phyloP scores from a whole-genome alignment of 306 rosid species.

The Canavalia gladiata region DNA sequence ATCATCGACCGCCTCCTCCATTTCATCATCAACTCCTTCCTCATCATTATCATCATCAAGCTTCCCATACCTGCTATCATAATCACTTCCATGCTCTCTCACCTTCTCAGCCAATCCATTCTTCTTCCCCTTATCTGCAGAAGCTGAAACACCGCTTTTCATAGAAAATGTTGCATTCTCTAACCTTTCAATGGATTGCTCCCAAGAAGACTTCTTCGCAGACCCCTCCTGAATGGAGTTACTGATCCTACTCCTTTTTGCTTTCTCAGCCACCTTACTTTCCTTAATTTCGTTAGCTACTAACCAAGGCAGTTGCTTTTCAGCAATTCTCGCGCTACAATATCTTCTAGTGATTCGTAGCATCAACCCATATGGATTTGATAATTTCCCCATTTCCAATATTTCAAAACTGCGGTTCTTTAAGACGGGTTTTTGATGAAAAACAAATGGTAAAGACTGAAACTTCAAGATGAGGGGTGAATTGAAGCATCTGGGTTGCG shows the following conservation, averaged over 20 bases:
- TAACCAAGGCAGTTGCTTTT: slow-evolving; percentile 79
- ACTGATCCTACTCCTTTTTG: slow-evolving; percentile 28
- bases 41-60: slow-evolving; percentile 54
- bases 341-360: slow-evolving; percentile 50
- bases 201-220: slow-evolving; percentile 65
- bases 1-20: slow-evolving; percentile 64
- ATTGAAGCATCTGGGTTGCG: slow-evolving; percentile 64
- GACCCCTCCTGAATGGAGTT: slow-evolving; percentile 54
- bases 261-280: slow-evolving; percentile 36
- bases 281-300: slow-evolving; percentile 50
- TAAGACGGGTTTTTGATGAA: slow-evolving; percentile 53
- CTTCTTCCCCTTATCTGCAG: slow-evolving; percentile 47
- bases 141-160: slow-evolving; percentile 43
- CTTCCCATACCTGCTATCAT: slow-evolving; percentile 42
- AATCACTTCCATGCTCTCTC: slow-evolving; percentile 51
- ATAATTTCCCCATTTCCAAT: slow-evolving; percentile 39
- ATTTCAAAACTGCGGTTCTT: slow-evolving; percentile 49
- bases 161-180: slow-evolving; percentile 51
- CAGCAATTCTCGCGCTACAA: slow-evolving; percentile 54
- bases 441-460: slow-evolving; percentile 53
- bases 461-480: slow-evolving; percentile 50
- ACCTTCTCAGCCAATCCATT: slow-evolving; percentile 44
- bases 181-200: slow-evolving; percentile 57
- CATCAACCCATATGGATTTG: slow-evolving; percentile 48
- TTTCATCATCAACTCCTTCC: slow-evolving; percentile 63